Conservation (phyloP, 371 early-diverging fungal genomes). For the Catenaria anguillulae region DNA sequence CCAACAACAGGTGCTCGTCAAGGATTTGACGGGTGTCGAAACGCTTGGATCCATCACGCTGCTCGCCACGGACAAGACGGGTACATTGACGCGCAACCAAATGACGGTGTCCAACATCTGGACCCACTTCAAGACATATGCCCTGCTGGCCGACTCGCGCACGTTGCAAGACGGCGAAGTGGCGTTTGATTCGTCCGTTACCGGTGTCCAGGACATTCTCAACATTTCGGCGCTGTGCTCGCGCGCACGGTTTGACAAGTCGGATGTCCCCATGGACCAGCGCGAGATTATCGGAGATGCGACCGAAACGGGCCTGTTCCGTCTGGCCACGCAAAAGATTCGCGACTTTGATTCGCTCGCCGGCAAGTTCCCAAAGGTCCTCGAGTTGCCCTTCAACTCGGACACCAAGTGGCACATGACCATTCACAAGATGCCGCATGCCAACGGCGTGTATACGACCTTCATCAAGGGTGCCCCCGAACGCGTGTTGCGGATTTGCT, state of each 20-base stretch:
- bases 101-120: slow-evolving; percentile 86
- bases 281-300: slow-evolving; percentile 74
- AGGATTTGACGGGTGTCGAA: slow-evolving; percentile 87
- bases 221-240: slow-evolving; percentile 58
- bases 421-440: slow-evolving; percentile 56
- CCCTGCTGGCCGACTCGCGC: slow-evolving; percentile 3
- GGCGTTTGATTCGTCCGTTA: slow-evolving; percentile 5
- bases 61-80: slow-evolving; percentile 90
- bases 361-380: slow-evolving; percentile 61
- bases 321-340: slow-evolving; percentile 53
- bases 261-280: slow-evolving; percentile 60
- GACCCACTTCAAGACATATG: slow-evolving; percentile 47
- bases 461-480: slow-evolving; percentile 92
- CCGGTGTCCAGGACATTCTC: slow-evolving; percentile 42
- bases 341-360: slow-evolving; percentile 43
- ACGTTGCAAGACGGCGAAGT: neutral
- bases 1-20: slow-evolving; percentile 70
- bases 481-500: slow-evolving; percentile 63
- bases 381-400: slow-evolving; percentile 92
- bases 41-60: slow-evolving; percentile 88
- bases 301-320: slow-evolving; percentile 76
- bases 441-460: slow-evolving; percentile 46
- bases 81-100: slow-evolving; percentile 86
- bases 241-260: slow-evolving; percentile 70
- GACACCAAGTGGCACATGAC: slow-evolving; percentile 88